A percentile compares a stretch with the other conserved stretches of the same genome.
Evolutionary conservation across 169 alveolate genomes (phyloP).

Genomic region (Eimeria tenella): DNA sequence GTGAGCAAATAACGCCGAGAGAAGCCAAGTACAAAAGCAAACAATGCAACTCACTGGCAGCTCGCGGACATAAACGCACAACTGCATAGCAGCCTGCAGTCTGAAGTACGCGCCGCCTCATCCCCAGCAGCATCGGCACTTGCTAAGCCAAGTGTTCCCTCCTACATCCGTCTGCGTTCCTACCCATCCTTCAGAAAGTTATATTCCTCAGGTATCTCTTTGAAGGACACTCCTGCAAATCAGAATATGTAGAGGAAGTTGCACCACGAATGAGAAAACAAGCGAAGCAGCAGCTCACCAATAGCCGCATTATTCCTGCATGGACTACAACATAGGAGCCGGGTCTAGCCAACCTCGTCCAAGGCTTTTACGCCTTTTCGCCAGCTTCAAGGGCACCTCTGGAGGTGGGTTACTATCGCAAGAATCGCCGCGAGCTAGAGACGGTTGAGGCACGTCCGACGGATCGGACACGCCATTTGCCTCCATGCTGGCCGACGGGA

Average conservation of each 20-base stretch:
- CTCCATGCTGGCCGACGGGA: not conserved
- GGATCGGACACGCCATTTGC: constrained; percentile 4
- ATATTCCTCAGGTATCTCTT: constrained; percentile 58
- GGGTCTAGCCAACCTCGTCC: not conserved
- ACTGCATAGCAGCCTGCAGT: not conserved
- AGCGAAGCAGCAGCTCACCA: too few relatives aligned
- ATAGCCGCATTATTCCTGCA: too few relatives aligned
- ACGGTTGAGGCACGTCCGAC: not conserved
- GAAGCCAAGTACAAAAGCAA: not conserved
- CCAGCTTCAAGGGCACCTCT: not conserved
- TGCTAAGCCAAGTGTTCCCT: too few relatives aligned
- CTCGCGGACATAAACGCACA: too few relatives aligned
- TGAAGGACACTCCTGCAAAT: constrained; percentile 56
- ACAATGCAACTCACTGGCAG: too few relatives aligned
- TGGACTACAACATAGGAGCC: not conserved
- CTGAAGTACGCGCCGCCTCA: not conserved
- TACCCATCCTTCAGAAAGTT: constrained; percentile 42
- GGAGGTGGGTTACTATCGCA: not conserved
- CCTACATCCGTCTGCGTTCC: not conserved
- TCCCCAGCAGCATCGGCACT: too few relatives aligned
- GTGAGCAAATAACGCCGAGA: not conserved
- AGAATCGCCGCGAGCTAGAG: constrained; percentile 10
- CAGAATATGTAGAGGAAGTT: not conserved
- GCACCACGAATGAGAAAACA: not conserved
- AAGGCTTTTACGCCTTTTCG: constrained; percentile 25